Evolutionary conservation across 805 yeast genomes (phyloP).

Genomic region (Wickerhamomyces kurtzmanii): DNA sequence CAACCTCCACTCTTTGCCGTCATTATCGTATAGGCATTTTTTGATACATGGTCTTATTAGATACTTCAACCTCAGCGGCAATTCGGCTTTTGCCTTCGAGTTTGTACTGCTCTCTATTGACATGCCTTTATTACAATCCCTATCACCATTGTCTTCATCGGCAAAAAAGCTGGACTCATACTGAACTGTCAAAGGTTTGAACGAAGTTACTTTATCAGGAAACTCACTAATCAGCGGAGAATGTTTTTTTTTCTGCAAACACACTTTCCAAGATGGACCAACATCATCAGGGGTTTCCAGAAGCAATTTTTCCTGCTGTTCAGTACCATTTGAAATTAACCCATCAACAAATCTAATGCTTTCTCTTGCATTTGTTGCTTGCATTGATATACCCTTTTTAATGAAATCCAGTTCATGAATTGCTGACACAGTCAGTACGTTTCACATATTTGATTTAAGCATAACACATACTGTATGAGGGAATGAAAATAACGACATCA

Average conservation of each 20-base stretch:
- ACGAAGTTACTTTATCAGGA: conserved; percentile 23
- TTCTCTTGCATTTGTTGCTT: conserved; percentile 57
- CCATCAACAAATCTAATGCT: conserved; percentile 53
- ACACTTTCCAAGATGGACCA: conserved; percentile 41
- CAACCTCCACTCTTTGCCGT: conserved; percentile 39
- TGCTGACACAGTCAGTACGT: conserved; percentile 16
- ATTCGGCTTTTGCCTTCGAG: conserved; percentile 21
- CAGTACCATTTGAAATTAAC: conserved; percentile 10
- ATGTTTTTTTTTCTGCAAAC: conserved; percentile 32
- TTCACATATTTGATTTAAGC: no score
- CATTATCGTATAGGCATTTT: conserved; percentile 29
- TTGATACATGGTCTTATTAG: conserved; percentile 50
- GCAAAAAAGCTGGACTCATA: conserved; percentile 2
- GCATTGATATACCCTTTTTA: conserved; percentile 41
- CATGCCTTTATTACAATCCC: conserved; percentile 5
- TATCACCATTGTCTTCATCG: conserved; percentile 7
- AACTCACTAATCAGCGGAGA: conserved; percentile 40
- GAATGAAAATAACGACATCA: conserved; percentile 34
- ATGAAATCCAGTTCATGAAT: conserved; percentile 50
- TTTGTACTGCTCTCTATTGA: conserved; percentile 2
- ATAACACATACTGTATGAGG: conserved; percentile 28
- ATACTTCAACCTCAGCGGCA: conserved; percentile 45
- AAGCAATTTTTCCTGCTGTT: conserved; percentile 15
- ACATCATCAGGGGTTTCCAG: conserved; percentile 31
- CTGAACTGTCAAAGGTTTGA: conserved; percentile 1